A percentile compares a stretch with the other conserved stretches of the same genome.
phyloP scores from a whole-genome alignment of 768 basidiomycete genomes.

The Boletus tylopilopsis region DNA sequence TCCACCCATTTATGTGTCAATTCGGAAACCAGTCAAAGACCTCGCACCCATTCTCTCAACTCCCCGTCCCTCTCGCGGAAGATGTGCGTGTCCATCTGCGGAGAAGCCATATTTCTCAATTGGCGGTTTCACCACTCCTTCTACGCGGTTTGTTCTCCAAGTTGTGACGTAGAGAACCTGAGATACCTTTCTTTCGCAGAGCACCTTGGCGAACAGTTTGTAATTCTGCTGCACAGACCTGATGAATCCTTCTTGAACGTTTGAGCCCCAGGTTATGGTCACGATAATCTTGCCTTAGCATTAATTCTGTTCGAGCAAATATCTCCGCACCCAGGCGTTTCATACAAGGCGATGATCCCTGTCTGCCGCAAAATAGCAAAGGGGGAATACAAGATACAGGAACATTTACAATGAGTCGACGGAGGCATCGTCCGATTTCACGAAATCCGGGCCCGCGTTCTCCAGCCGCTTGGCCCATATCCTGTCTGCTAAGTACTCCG shows the following conservation, averaged over 20 bases:
- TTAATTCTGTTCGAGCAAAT: too few species aligned
- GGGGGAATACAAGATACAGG: too few species aligned
- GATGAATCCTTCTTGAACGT: slow-evolving; percentile 32
- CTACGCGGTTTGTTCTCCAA: slow-evolving; percentile 34
- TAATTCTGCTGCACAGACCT: slow-evolving; percentile 37
- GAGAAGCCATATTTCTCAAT: slow-evolving; percentile 32
- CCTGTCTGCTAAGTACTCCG: slow-evolving; percentile 18
- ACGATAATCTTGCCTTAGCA: too few species aligned
- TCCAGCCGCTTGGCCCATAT: slow-evolving; percentile 24
- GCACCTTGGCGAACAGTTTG: slow-evolving; percentile 35
- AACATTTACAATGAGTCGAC: slow-evolving; percentile 6
- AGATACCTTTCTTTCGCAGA: slow-evolving; percentile 37
- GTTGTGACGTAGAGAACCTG: slow-evolving; percentile 33
- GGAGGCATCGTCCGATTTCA: slow-evolving; percentile 19
- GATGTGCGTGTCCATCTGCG: slow-evolving; percentile 30
- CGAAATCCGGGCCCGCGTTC: slow-evolving; percentile 18
- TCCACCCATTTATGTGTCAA: slow-evolving; percentile 12
- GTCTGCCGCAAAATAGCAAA: too few species aligned
- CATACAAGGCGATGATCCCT: too few species aligned
- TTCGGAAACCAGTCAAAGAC: slow-evolving; percentile 10
- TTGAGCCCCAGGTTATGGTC: too few species aligned
- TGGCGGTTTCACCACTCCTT: slow-evolving; percentile 35
- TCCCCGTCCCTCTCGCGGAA: slow-evolving; percentile 29
- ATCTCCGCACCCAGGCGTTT: too few species aligned
- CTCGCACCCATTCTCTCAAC: slow-evolving; percentile 25